Percentiles rank a stretch among this genome's conserved stretches.
These are phyloP conservation scores for Claviceps purpurea DNA, from an alignment of 2,329 filamentous ascomycete species.

Conservation along the genomic window DNA sequence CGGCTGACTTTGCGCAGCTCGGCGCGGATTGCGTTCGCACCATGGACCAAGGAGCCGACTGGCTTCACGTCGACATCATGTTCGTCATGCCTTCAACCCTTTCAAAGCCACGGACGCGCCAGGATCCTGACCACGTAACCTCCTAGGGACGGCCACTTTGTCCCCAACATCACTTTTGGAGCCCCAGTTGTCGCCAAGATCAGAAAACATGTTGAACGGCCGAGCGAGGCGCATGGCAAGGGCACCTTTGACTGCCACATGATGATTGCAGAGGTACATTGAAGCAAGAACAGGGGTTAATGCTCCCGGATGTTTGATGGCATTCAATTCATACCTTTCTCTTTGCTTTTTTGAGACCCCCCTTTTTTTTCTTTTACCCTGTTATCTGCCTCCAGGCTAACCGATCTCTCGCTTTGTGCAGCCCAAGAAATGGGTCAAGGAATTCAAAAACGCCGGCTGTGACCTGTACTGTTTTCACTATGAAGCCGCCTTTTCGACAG, in stretches of 20 bases:
- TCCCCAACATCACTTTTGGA: slow-evolving; percentile 96
- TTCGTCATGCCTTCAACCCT: slow-evolving; percentile 13
- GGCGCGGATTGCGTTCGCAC: slow-evolving; percentile 77
- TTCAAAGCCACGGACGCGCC: slow-evolving; percentile 11
- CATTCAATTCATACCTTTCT: no score
- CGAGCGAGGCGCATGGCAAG: slow-evolving; percentile 53
- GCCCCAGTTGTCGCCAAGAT: slow-evolving; percentile 93
- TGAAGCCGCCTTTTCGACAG: slow-evolving; percentile 83
- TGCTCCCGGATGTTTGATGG: no score
- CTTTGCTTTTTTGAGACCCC: neutral
- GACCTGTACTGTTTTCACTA: slow-evolving; percentile 99
- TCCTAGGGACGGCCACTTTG: slow-evolving; percentile 89
- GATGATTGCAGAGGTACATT: slow-evolving; percentile 89
- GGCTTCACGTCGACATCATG: slow-evolving; percentile 91
- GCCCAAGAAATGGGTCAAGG: slow-evolving; percentile 97
- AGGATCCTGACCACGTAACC: neutral
- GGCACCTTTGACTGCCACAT: slow-evolving; percentile 99
- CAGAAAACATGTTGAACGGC: slow-evolving; percentile 68
- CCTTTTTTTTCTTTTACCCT: neutral
- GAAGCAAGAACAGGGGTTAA: neutral
- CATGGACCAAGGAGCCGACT: slow-evolving; percentile 78
- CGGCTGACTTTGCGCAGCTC: slow-evolving; percentile 84
- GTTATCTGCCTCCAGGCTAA: neutral
- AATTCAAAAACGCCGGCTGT: slow-evolving; percentile 86
- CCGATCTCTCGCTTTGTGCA: slow-evolving; percentile 21